Evolutionary conservation across 805 yeast species (phyloP).

Genomic region (Ogataea saltuana): DNA sequence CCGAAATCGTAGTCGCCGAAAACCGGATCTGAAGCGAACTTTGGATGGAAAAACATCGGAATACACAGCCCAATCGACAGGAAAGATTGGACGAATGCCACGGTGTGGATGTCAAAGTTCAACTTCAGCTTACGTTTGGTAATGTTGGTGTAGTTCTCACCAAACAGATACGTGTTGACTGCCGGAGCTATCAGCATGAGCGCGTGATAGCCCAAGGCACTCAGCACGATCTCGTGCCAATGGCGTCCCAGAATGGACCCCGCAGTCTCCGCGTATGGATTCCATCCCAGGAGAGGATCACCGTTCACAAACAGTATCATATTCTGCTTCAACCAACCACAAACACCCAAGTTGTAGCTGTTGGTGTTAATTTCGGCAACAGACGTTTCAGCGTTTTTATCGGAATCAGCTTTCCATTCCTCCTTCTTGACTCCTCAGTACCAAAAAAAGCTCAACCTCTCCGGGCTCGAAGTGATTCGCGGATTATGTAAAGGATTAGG

Average conservation of each 20-base stretch:
- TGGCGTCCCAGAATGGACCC: conserved; percentile 50
- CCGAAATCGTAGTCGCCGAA: conserved; percentile 75
- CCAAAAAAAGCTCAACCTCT: too few species aligned
- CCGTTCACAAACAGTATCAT: conserved; percentile 29
- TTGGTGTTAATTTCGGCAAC: too few species aligned
- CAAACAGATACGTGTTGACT: conserved; percentile 50
- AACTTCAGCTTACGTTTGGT: conserved; percentile 46
- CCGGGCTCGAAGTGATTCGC: too few species aligned
- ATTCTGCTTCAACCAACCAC: too few species aligned
- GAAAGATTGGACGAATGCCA: conserved; percentile 81
- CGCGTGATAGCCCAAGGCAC: conserved; percentile 60
- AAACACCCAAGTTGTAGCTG: too few species aligned
- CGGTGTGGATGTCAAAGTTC: conserved; percentile 90
- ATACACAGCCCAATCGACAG: conserved; percentile 57
- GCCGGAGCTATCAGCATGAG: conserved; percentile 55
- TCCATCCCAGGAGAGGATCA: conserved; percentile 46
- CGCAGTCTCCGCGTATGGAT: conserved; percentile 50
- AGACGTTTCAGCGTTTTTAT: too few species aligned
- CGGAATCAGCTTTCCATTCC: too few species aligned
- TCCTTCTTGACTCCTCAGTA: too few species aligned
- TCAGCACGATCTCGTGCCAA: conserved; percentile 70
- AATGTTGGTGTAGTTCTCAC: conserved; percentile 53
- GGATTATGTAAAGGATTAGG: too few species aligned
- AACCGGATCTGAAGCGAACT: conserved; percentile 50
- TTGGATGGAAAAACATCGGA: conserved; percentile 65